phyloP scores from a whole-genome alignment of 306 rosid species.

The Abrus pulchellus region DNA sequence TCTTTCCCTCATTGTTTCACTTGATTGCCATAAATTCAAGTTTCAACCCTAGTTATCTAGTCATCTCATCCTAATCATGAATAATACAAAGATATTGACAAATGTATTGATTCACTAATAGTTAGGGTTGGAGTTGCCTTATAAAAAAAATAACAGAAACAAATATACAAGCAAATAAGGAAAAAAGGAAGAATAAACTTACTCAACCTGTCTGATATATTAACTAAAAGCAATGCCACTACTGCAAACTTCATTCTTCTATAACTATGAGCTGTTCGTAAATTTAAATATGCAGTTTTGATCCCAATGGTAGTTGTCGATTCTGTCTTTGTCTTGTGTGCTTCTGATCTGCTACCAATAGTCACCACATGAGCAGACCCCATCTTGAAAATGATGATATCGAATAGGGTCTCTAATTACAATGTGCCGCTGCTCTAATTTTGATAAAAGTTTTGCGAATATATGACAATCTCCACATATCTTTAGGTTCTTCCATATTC shows the following conservation, averaged over 20 bases:
- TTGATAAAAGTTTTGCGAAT: conserved; percentile 74
- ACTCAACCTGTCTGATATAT: conserved; percentile 36
- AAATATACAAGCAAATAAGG: conserved; percentile 15
- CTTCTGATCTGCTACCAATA: conserved; percentile 67
- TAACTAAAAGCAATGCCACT: conserved; percentile 8
- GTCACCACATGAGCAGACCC: conserved; percentile 87
- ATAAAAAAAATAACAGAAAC: neutral
- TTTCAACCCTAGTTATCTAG: neutral
- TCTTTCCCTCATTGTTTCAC: neutral
- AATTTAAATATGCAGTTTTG: conserved; percentile 25
- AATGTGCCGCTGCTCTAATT: conserved; percentile 67
- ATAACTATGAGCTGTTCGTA: conserved; percentile 14
- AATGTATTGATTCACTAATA: conserved; percentile 4
- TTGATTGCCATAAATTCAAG: too few relatives aligned
- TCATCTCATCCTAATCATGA: conserved; percentile 21
- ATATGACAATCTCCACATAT: conserved; percentile 93
- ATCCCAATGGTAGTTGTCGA: neutral
- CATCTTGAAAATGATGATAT: conserved; percentile 87
- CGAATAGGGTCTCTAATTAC: conserved; percentile 91
- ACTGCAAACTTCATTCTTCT: conserved; percentile 38
- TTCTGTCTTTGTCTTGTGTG: conserved; percentile 7
- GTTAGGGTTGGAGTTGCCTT: neutral
- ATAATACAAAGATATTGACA: conserved; percentile 27
- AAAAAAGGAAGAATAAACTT: conserved; percentile 20
- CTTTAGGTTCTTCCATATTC: conserved; percentile 88